Evolutionary conservation across 495 filamentous ascomycete genomes (phyloP).

Genomic region (Xylaria sp.): DNA sequence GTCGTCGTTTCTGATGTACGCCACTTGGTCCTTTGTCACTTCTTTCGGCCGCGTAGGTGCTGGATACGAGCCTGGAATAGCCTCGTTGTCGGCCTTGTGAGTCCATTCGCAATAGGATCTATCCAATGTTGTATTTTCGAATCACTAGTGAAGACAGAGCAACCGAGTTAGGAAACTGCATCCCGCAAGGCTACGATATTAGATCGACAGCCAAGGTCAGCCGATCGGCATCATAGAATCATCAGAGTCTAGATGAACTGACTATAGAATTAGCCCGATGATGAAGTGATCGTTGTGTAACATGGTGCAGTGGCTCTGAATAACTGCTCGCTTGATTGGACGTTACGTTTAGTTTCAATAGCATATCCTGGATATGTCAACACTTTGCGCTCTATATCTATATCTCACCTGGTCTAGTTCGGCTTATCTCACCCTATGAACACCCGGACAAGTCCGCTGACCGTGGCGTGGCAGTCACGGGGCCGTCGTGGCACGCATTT

Average conservation of each 20-base stretch:
- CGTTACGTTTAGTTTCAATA: not conserved
- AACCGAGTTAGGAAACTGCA: too few relatives aligned
- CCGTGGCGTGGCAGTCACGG: too few relatives aligned
- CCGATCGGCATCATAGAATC: not conserved
- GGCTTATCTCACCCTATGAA: slow-evolving; percentile 2
- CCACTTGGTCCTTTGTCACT: not conserved
- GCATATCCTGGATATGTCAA: not conserved
- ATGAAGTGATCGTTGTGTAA: not conserved
- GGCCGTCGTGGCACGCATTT: too few relatives aligned
- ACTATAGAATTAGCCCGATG: not conserved
- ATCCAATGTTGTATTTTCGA: not conserved
- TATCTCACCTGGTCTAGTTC: too few relatives aligned
- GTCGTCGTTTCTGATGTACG: not conserved
- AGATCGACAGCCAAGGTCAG: not conserved
- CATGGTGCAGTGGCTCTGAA: not conserved
- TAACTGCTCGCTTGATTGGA: not conserved
- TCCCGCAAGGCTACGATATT: not conserved
- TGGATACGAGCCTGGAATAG: not conserved
- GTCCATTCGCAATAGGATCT: not conserved
- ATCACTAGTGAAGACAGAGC: not conserved
- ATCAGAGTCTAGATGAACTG: not conserved
- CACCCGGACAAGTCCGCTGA: too few relatives aligned
- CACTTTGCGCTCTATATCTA: not conserved
- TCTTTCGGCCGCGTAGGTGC: not conserved
- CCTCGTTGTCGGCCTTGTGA: not conserved